Evolutionary conservation across 1,284 basidiomycete genomes (phyloP).

Genomic region (Puccinia novopanici): DNA sequence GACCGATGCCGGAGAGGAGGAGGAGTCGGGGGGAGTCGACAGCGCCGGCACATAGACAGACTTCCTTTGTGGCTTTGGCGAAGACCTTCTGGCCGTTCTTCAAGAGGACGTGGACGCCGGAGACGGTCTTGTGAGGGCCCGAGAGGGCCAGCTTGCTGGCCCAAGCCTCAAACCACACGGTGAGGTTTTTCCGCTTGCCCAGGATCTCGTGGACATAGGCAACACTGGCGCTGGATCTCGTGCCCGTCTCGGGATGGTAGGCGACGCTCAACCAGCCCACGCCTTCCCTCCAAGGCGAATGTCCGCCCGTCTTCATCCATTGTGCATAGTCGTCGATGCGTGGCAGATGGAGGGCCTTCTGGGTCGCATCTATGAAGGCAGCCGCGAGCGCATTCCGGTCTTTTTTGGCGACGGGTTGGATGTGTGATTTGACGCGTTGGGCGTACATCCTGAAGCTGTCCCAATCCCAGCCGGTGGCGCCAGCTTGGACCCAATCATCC

Average conservation of each 20-base stretch:
- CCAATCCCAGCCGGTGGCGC: constrained; percentile 57
- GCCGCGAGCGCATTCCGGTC: constrained; percentile 59
- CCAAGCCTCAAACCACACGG: constrained; percentile 60
- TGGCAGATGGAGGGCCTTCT: constrained; percentile 56
- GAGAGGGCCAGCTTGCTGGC: constrained; percentile 53
- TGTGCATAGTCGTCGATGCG: constrained; percentile 54
- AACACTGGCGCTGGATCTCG: constrained; percentile 57
- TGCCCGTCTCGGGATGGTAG: constrained; percentile 59
- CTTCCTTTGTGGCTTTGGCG: constrained; percentile 57
- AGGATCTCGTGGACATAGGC: constrained; percentile 60
- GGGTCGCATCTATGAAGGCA: constrained; percentile 58
- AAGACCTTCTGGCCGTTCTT: constrained; percentile 56
- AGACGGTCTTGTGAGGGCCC: constrained; percentile 3
- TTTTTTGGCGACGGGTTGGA: constrained; percentile 58
- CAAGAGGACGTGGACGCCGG: constrained; percentile 54
- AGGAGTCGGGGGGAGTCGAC: constrained; percentile 64
- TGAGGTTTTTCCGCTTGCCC: constrained; percentile 58
- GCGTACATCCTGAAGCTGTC: constrained; percentile 58
- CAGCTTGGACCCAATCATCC: constrained; percentile 57
- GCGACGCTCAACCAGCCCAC: constrained; percentile 60
- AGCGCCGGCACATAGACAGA: constrained; percentile 58
- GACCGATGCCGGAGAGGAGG: constrained; percentile 65
- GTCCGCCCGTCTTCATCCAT: constrained; percentile 55
- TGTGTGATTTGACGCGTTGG: constrained; percentile 59
- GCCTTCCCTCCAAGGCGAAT: constrained; percentile 55